Base-by-base conservation (phyloP, 805 yeast species). In the Kazachstania viticola region DNA sequence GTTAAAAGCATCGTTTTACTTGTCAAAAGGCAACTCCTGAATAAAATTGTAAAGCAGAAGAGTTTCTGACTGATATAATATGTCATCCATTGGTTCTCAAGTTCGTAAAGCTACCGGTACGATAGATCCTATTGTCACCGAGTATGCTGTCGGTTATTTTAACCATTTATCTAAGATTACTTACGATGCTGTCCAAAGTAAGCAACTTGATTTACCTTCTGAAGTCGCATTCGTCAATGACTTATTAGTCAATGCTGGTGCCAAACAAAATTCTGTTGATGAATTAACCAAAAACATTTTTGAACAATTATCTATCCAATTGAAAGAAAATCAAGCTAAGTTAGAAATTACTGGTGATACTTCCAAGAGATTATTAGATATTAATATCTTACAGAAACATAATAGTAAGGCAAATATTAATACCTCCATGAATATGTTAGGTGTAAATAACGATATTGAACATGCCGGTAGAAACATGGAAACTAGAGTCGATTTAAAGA, bases 401-500 rank as follows among this genome's bases (percentile, higher is more conserved):
- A 60, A 65, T 33, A 61, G 61, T 44, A 79, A 76, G 54, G 70
- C 84, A 56, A 87, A 78, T 51, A 71, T 73, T 45, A 78, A 79
- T 50, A 68, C 85, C 3, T 75, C 87, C 4, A 66, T 85, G 43
- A 85, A 83, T 5, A 60, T 82, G 44, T 58, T 84, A 33, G 84
- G 83, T 48, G 84, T 85, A 12, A 69, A 79, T 12, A 95, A 84
- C 49, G 95, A 85, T 51, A 79, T 91, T 43, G 95, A 87, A 40
- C 93, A 87, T 40, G 69, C 94, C 0, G 95, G 95, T 35, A 73
- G 95, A 59, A 75, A 79, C 44, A 79, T 85, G 64, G 97, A 91
- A 57, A 77, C 93, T 28, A 73, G 93, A 50, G 99, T 91, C 27
- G 98, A 91, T 58, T 80, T 80, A 67, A 87, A 85, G 75, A 91